Evolutionary conservation across 2,329 filamentous ascomycete species (phyloP), one percentile per base, ranked within the genome.

Genomic region (Sporothrix mexicana): DNA sequence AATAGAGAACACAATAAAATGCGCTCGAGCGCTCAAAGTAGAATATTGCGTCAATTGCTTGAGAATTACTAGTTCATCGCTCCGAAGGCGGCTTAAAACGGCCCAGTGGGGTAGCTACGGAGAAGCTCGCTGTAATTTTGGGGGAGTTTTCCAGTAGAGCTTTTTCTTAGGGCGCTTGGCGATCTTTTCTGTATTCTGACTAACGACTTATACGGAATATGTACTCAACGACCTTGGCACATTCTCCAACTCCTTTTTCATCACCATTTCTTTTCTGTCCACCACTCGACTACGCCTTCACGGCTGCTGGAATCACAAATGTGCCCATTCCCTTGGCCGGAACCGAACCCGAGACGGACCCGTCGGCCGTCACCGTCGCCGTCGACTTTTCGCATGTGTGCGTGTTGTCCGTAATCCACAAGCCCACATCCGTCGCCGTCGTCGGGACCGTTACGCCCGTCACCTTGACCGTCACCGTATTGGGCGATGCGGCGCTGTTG

Each of bases 381-480:
- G 73, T 20, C 41, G 74, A 75, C 64, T 72, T 73, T 71, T 77
- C 75, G 66, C 76, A 77, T 30, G 75, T 77, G 71, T 76, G 74
- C 71, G 75, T 77, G 36, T 75, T 74, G 62, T 78, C 77, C 73
- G 76, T 77, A 57, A 78, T 75, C 70, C 74, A 78, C 25, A 73
- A 67, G 7, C 73, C 72, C 10, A 70, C 68, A 2, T 17, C 59
- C 59, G 72, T 57, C 20, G 72, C 72, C 68, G 68, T 68, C 49
- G 68, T 23, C 13, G 72, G 67, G 61, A 67, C 62, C 41, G 70
- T 68, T 36, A 67, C 59, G 7, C 70, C 70, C 15, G 61, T 36
- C 6, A 72, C 51, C 70, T 72, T 67, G 17, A 72, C 70, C 36
- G 70, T 68, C 59, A 72, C 70, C 49, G 70, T 68, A 62, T 64